These are phyloP conservation scores for Phycomyces blakesleeanus DNA, from an alignment of 192 early-diverging fungal species.

Conservation along the genomic window DNA sequence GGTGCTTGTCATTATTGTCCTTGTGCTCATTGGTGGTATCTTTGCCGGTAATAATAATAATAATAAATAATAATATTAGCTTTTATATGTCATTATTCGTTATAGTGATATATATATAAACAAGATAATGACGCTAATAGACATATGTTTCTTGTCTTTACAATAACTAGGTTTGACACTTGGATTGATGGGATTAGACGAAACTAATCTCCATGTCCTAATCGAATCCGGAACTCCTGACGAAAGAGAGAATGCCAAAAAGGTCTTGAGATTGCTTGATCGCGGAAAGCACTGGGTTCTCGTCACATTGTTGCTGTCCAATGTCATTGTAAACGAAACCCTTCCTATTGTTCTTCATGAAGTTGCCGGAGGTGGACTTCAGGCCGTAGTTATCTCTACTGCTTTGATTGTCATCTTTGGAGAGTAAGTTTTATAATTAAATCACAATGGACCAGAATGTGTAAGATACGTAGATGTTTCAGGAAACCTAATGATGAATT, in stretches of 20 bases:
- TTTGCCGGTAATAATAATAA: slow-evolving; percentile 20
- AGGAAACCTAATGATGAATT: background rate
- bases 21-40: slow-evolving; percentile 27
- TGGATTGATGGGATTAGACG: slow-evolving; percentile 66
- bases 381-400: slow-evolving; percentile 85
- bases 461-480: slow-evolving; percentile 5
- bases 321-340: slow-evolving; percentile 94
- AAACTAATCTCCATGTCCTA: slow-evolving; percentile 79
- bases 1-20: slow-evolving; percentile 3
- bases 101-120: background rate
- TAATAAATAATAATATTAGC: background rate
- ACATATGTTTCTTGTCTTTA: no score
- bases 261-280: slow-evolving; percentile 40
- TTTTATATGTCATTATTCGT: no score
- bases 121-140: no score
- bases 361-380: slow-evolving; percentile 71
- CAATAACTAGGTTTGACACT: slow-evolving; percentile 33
- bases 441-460: background rate
- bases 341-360: slow-evolving; percentile 83
- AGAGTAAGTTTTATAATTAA: slow-evolving; percentile 53
- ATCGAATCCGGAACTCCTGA: slow-evolving; percentile 68
- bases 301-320: slow-evolving; percentile 86
- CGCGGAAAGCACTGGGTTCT: slow-evolving; percentile 83
- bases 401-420: slow-evolving; percentile 92
- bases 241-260: slow-evolving; percentile 72